These are phyloP conservation scores for Paramyrothecium sp. DNA, from an alignment of 2,329 filamentous ascomycete species.

Conservation along the genomic window DNA sequence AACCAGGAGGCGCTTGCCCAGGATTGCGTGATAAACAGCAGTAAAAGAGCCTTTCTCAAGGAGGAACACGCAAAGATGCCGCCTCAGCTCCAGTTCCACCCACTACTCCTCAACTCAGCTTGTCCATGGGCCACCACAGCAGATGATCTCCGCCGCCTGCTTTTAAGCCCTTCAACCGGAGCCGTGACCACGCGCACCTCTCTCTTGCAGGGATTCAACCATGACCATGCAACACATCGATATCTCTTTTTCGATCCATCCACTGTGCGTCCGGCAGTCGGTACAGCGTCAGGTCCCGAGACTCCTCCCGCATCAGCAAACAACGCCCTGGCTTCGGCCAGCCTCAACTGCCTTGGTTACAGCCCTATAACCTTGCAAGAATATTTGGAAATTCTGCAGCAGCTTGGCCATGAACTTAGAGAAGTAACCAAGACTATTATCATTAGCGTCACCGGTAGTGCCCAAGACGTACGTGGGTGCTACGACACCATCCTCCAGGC, in stretches of 20 bases:
- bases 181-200: constrained; percentile 74
- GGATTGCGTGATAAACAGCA: too few relatives aligned
- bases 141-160: constrained; percentile 60
- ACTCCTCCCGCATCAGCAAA: constrained; percentile 8
- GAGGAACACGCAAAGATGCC: too few relatives aligned
- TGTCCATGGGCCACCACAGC: constrained; percentile 72
- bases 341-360: constrained; percentile 73
- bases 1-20: too few relatives aligned
- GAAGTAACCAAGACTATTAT: constrained; percentile 57
- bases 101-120: constrained; percentile 72
- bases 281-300: constrained; percentile 13
- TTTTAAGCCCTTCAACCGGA: constrained; percentile 61
- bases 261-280: constrained; percentile 17
- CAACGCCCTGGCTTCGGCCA: constrained; percentile 31
- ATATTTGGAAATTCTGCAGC: constrained; percentile 58
- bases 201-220: constrained; percentile 61
- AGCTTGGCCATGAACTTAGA: constrained; percentile 33
- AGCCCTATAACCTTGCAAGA: constrained; percentile 58
- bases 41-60: too few relatives aligned
- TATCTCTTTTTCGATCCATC: constrained; percentile 62
- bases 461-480: constrained; percentile 54
- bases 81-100: constrained; percentile 46
- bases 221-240: constrained; percentile 60
- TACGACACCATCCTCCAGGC: constrained; percentile 46
- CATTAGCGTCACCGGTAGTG: constrained; percentile 67